phyloP scores from a whole-genome alignment of 1,139 yeast genomes.

The Blastobotrys malaysiensis region DNA sequence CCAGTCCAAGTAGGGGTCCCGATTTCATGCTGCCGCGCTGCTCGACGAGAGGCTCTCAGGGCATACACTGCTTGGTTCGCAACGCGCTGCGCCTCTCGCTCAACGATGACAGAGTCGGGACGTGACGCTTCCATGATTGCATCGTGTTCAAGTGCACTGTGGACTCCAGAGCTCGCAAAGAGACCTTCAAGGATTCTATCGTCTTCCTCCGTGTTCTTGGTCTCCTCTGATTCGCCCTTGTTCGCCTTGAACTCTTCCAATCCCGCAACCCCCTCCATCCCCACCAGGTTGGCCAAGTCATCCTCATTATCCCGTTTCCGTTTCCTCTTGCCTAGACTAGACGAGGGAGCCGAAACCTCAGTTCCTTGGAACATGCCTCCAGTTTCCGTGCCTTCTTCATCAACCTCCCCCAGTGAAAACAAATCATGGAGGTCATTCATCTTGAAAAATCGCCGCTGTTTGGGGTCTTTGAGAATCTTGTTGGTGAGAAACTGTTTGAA shows the following conservation, averaged over 20 bases:
- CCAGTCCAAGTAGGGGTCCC: slow-evolving; percentile 99
- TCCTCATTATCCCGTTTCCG: slow-evolving; percentile 37
- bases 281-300: slow-evolving; percentile 48
- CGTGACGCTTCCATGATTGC: slow-evolving; percentile 56
- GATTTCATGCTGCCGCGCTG: slow-evolving; percentile 56
- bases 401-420: slow-evolving; percentile 73
- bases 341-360: slow-evolving; percentile 36
- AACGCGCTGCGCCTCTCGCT: slow-evolving; percentile 68
- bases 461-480: slow-evolving; percentile 91
- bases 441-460: slow-evolving; percentile 87
- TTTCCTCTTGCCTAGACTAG: slow-evolving; percentile 30
- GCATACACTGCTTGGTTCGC: slow-evolving; percentile 78
- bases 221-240: slow-evolving; percentile 30
- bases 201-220: slow-evolving; percentile 37
- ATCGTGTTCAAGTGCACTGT: slow-evolving; percentile 74
- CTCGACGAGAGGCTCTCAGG: slow-evolving; percentile 58
- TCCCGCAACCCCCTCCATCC: slow-evolving; percentile 51
- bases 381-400: slow-evolving; percentile 55
- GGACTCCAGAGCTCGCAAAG: slow-evolving; percentile 67
- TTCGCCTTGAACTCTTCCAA: slow-evolving; percentile 46
- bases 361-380: slow-evolving; percentile 58
- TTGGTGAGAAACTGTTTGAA: slow-evolving; percentile 92
- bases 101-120: slow-evolving; percentile 53
- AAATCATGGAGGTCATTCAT: slow-evolving; percentile 87
- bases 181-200: slow-evolving; percentile 67